Evolutionary conservation across 139 green algal species (phyloP), one percentile per base, ranked within the genome.

Genomic region (Pseudopediastrum boryanum): DNA sequence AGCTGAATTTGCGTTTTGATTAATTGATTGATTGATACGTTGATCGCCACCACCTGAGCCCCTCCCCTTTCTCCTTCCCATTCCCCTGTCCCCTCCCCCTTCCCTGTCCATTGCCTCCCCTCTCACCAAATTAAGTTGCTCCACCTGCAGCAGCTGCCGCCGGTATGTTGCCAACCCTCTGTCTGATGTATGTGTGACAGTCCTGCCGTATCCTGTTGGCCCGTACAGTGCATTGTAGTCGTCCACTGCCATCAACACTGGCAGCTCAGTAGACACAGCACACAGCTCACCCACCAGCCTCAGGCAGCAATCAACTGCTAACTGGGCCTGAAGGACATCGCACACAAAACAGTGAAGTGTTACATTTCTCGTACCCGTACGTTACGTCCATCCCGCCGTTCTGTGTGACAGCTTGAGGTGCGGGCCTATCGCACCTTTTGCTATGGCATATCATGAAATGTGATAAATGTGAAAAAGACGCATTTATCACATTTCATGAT

Each of bases 221-320:
- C 82, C 78, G 80, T 90, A 88, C 48, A 94, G 86, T 1, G 63
- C 78, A 56, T 93, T 92, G 81, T 93, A 94, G 77, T 90, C 85
- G 71, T 94, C 90, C 43, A 94, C 66, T 2, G 85, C 88, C 21
- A 94, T 61, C 63, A 94, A 54, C 23, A 92, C 81, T 21, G 70
- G 73, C 66, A 42, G 8, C 0, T 71, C 48, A 27, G 56, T 19
- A 43, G 76, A 74, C 4, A 59, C 52, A 6, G 74, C 74, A 8
- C 9, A 23, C 13, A 89, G 65, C 78, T 84, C 81, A 19, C 64
- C 77, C 0, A 85, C 52, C 12, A 89, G 51, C 27, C 36, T 3
- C 38, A 85, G 61, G 27, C 54, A 81, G 33, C 66, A 73, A 4
- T 86, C 85, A 4, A 89, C 85, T 4, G 85, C 85, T 8, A 80